Evolutionary conservation across 192 early-diverging fungal species (phyloP).

Genomic region (Podila horticola): DNA sequence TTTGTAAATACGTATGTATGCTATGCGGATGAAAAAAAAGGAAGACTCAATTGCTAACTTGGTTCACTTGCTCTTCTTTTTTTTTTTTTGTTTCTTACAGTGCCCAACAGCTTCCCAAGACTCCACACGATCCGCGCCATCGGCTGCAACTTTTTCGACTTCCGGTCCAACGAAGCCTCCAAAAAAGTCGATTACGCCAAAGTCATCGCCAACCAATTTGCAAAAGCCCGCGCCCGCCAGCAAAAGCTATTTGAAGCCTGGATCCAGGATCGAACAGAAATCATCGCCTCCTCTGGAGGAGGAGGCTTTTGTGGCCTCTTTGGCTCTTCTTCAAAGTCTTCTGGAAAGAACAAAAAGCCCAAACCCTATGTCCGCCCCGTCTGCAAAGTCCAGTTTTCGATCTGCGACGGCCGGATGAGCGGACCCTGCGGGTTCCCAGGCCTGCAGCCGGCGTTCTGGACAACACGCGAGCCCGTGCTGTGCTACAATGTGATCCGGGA

Average conservation of each 20-base stretch:
- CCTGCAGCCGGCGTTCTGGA: not conserved
- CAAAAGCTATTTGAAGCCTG: not conserved
- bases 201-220: not conserved
- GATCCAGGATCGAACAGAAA: not conserved
- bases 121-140: not conserved
- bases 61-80: too few relatives aligned
- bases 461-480: not conserved
- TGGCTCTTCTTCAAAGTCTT: not conserved
- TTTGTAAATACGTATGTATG: too few relatives aligned
- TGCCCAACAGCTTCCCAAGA: not conserved
- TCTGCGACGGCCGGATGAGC: not conserved
- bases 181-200: not conserved
- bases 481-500: not conserved
- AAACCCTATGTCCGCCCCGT: not conserved
- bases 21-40: too few relatives aligned
- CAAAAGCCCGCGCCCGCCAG: not conserved
- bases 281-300: not conserved
- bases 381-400: not conserved
- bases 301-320: not conserved
- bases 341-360: not conserved
- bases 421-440: not conserved
- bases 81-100: too few relatives aligned
- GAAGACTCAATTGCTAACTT: too few relatives aligned
- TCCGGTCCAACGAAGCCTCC: not conserved
- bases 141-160: not conserved